phyloP scores from a whole-genome alignment of 805 yeast genomes.

The Cyberlindnera euphorbiiphila region DNA sequence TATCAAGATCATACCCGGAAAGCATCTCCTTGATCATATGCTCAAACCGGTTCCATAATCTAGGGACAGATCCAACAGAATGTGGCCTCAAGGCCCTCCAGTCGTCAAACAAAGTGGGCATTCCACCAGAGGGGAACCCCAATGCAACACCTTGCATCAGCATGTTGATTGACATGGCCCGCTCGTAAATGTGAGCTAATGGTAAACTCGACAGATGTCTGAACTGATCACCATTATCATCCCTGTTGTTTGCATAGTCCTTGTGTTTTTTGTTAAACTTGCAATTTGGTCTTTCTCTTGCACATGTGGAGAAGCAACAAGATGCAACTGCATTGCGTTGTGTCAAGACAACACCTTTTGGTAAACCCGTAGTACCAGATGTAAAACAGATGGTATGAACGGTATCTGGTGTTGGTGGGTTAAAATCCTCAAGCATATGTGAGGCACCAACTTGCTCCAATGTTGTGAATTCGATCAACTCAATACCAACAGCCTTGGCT shows the following conservation, averaged over 20 bases:
- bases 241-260: slow-evolving; percentile 5
- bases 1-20: slow-evolving; percentile 6
- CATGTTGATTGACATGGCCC: slow-evolving; percentile 23
- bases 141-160: slow-evolving; percentile 26
- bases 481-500: slow-evolving; percentile 24
- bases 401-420: slow-evolving; percentile 40
- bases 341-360: slow-evolving; percentile 53
- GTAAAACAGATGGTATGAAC: slow-evolving; percentile 52
- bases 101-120: slow-evolving; percentile 48
- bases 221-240: slow-evolving; percentile 24
- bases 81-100: slow-evolving; percentile 44
- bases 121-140: slow-evolving; percentile 42
- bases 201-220: slow-evolving; percentile 45
- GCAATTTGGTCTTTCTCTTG: slow-evolving; percentile 4
- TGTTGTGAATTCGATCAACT: slow-evolving; percentile 35
- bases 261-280: slow-evolving; percentile 5
- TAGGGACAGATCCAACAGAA: slow-evolving; percentile 46
- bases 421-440: slow-evolving; percentile 19
- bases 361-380: slow-evolving; percentile 61
- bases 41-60: slow-evolving; percentile 51
- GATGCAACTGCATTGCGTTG: slow-evolving; percentile 42
- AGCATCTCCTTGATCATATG: slow-evolving; percentile 39
- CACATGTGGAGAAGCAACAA: slow-evolving; percentile 21
- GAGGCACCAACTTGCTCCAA: slow-evolving; percentile 24
- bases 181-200: slow-evolving; percentile 52